Base-by-base conservation (phyloP, 176 grass and related monocot genomes). In the Oryza meridionalis region DNA sequence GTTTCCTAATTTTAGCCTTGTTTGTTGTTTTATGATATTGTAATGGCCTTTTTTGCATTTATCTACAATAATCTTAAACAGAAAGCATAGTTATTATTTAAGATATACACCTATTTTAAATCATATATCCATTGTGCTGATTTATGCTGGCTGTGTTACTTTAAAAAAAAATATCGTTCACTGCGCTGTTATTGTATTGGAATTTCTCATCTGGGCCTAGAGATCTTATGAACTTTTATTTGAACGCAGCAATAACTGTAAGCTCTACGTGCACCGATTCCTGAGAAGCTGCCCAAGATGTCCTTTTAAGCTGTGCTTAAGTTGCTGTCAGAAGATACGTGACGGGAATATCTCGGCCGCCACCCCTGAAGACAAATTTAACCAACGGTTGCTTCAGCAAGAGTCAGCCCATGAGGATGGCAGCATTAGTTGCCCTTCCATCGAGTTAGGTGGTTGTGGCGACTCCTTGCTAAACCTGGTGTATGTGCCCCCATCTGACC, bases 371-470 rank as follows among this genome's bases (percentile, higher is more conserved):
- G 85, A 90, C 21, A 90, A 90, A 75, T 90, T 90, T 69, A 55
- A 72, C 17, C 74, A 78, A n/a, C 53, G 70, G 11, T 53, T 90
- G 81, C 73, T 92, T 75, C 90, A 90, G 76, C 84, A 89, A 76
- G 88, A 95, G 62, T 88, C 83, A 32, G 82, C 77, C 13, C 88
- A 95, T 67, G 83, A 85, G 61, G 88, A 88, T 82, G 76, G 84
- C 63, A 94, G 83, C 50, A 89, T 98, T 19, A 88, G 61, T 84
- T 98, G 95, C 76, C 95, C 95, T 11, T 85, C 90, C n/a, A 89
- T 94, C 82, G 87, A 98, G 77, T 68, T 91, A n/a, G 95, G 87
- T 86, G 95, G 95, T 45, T 98, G 95, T 9, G 91, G 89, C n/a
- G 83, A 91, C 9, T 82, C 85, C 47, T 38, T 88, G 74, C 46